Evolutionary conservation across 2,329 filamentous ascomycete genomes (phyloP).

Genomic region (Teratosphaeria destructans): DNA sequence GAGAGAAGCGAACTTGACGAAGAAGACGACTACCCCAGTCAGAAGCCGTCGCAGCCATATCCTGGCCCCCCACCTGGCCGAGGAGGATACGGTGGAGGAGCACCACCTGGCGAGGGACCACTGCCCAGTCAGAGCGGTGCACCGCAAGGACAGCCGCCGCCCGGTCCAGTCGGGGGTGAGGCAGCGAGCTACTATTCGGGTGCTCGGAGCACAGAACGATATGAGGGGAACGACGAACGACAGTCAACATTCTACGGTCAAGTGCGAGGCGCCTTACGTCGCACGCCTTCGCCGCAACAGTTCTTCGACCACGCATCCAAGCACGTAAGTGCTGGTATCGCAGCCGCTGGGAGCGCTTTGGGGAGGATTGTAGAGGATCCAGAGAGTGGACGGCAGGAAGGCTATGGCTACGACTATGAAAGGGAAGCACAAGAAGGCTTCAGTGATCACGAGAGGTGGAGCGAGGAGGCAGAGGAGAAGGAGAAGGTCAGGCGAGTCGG

Average conservation of each 20-base stretch:
- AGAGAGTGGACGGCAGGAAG: constrained; percentile 35
- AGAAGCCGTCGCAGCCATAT: constrained; percentile 23
- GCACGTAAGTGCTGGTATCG: constrained; percentile 68
- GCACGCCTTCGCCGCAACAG: constrained; percentile 79
- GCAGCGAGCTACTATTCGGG: constrained; percentile 20
- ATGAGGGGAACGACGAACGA: neutral
- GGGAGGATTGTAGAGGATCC: constrained; percentile 81
- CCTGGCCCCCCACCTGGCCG: constrained; percentile 4
- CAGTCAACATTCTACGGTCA: constrained; percentile 30
- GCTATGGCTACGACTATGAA: constrained; percentile 11
- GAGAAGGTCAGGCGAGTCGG: constrained; percentile 8
- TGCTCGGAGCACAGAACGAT: neutral
- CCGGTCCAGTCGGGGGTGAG: constrained; percentile 17
- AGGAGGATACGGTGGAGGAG: neutral
- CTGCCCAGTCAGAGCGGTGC: constrained; percentile 15
- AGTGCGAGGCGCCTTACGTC: constrained; percentile 69
- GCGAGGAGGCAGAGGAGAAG: constrained; percentile 72
- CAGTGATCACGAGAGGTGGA: constrained; percentile 78
- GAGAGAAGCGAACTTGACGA: constrained; percentile 70
- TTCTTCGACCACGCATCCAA: constrained; percentile 75
- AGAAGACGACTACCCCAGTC: constrained; percentile 38
- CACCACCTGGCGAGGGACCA: constrained; percentile 11
- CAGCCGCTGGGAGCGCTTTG: constrained; percentile 71
- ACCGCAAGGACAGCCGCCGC: constrained; percentile 16
- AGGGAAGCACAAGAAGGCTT: constrained; percentile 22